Evolutionary conservation across 371 early-diverging fungal species (phyloP).

Genomic region (Astathelohania contejeani): DNA sequence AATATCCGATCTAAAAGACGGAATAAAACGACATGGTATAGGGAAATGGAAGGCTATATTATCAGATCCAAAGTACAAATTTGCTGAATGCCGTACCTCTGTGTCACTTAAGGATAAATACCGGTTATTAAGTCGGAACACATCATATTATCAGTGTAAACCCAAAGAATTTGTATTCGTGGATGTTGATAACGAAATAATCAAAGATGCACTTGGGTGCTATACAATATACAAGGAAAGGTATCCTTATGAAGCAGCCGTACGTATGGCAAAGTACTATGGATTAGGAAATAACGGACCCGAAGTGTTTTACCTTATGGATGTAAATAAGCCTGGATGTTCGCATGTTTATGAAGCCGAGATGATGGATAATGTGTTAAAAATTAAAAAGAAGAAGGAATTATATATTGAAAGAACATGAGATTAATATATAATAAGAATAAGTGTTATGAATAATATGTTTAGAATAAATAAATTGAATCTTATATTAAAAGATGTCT

Average conservation of each 20-base stretch:
- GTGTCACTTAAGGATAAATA: neutral
- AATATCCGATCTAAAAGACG: neutral
- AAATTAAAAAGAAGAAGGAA: no score
- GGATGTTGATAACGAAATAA: neutral
- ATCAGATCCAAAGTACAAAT: neutral
- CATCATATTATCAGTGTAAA: neutral
- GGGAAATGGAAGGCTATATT: constrained; percentile 1
- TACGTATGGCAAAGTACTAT: neutral
- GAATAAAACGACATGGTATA: neutral
- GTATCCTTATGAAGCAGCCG: neutral
- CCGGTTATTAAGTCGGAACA: neutral
- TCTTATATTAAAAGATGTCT: no score
- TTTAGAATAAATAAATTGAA: no score
- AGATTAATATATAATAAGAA: no score
- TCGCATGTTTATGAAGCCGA: no score
- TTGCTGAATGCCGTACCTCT: neutral
- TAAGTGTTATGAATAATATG: no score
- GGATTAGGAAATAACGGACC: neutral
- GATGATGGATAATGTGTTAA: no score
- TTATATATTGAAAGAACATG: no score
- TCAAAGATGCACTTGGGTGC: neutral
- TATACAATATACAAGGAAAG: neutral
- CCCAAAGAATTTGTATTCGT: neutral
- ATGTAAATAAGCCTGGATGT: no score
- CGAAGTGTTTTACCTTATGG: no score